Base-by-base conservation (phyloP, 1,139 yeast genomes). In the Pichia kudriavzevii region DNA sequence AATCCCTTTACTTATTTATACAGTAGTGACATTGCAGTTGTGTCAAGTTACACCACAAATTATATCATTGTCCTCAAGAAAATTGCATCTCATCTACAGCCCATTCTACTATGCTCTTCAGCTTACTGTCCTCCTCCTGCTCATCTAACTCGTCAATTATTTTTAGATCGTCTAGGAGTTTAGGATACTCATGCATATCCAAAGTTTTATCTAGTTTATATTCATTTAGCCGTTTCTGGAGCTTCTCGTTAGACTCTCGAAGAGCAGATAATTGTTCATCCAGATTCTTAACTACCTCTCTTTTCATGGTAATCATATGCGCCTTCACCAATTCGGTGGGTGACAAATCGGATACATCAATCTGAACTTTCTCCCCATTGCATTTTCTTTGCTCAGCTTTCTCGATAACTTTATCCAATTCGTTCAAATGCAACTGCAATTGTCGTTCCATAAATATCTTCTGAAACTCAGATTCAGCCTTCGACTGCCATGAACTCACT, bases 361-460 rank as follows among this genome's bases (percentile, higher is more conserved):
- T 10, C 4, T 6, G 16, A 13, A 11, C 17, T 13, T 15, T 23
- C 12, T 21, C 7, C 19, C 22, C 26, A 7, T 27, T 24, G 22
- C 25, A 21, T 38, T 28, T 27, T 36, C 31, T 43, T 44, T 36
- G 33, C 55, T 49, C 19, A 70, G 49, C 19, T 44, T 45, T 34
- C 11, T 62, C 59, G 16, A 84, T 69, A 18, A 84, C 58, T 28
- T 69, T 75, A 52, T 85, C 95, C 35, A 85, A 59, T 38, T 74
- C 77, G 44, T 76, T 63, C 38, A 85, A 59, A 46, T 77, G 80
- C 24, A 39, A 43, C 40, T 73, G 65, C 2, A 82, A 63, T 19
- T 74, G 66, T 25, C 87, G 61, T 44, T 84, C 94, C 10, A 61
- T 55, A 49, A 75, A 77, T 4, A 84, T 79, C 28, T 74, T 67